Evolutionary conservation across 495 filamentous ascomycete species (phyloP), one percentile per base, ranked within the genome.

Genomic region (Apodospora peruviana): DNA sequence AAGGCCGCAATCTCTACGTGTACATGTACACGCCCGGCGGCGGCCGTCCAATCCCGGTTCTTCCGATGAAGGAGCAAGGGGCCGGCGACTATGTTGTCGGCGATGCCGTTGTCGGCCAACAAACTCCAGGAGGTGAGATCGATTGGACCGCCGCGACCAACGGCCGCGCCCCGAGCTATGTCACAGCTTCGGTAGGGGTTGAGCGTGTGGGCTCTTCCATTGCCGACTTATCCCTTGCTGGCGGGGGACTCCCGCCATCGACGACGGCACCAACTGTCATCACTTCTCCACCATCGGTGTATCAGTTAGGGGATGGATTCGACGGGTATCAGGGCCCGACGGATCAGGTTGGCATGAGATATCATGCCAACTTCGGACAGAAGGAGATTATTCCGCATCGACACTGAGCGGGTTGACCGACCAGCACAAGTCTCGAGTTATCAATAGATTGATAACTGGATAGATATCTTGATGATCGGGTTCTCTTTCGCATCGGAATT

Each of bases 1-100:
- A 48, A 18, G 25, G 32, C 36, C 19, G 19, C 17, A 1, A 5
- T 12, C 24, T 22, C 18, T 24, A 18, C 25, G 14, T 23, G 2
- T 47, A 47, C 34, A 40, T 50, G 40, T 50, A 23, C 41, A 27
- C 19, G 4, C 48, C 48, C 21, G 48, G 29, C 19, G 41, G 40
- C 27, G 48, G 48, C 18, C 25, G 17, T 16, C 24, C 48, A 1
- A 27, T 50, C 20, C 74, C 77, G 76, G 78, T 24, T 62, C 66
- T 69, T 3, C 27, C 27, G 27, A 32, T 18, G 9, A 32, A 38
- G 9, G 36, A 38, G 27, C 27, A 32, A 32, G 14, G n/a, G n/a
- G n/a, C n/a, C 27, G 27, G 12, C 27, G 12, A 32, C 27, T 7
- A 32, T 12, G 12, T 7, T 12, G 12, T 32, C 27, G 12, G 7